Percentiles rank a stretch among this genome's conserved stretches.
These are phyloP conservation scores for Parasitella parasitica DNA, from an alignment of 371 early-diverging fungal species.

Conservation along the genomic window DNA sequence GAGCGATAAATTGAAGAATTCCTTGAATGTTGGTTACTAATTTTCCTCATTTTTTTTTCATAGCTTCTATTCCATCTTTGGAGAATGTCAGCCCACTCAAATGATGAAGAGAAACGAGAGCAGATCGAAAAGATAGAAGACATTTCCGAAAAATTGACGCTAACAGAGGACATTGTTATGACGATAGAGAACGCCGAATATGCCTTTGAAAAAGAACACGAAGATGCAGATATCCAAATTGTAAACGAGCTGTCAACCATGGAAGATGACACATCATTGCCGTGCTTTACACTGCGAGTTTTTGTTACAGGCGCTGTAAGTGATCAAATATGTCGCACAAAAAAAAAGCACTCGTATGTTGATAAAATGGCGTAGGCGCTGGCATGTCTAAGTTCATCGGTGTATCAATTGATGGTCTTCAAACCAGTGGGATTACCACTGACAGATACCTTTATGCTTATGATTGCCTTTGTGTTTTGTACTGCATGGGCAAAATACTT, in stretches of 20 bases:
- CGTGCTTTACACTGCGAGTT: slow-evolving; percentile 31
- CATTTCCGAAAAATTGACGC: background rate
- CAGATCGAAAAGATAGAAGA: background rate
- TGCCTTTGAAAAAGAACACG: slow-evolving; percentile 15
- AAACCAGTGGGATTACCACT: slow-evolving; percentile 42
- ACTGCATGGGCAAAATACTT: slow-evolving; percentile 32
- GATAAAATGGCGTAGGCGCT: slow-evolving; percentile 22
- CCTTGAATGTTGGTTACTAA: too few relatives aligned
- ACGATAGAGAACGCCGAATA: background rate
- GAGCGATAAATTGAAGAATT: too few relatives aligned
- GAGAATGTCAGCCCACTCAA: background rate
- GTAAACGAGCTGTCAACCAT: slow-evolving; percentile 38
- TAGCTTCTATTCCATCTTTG: too few relatives aligned
- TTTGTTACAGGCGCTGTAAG: slow-evolving; percentile 35
- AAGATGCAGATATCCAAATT: slow-evolving; percentile 29
- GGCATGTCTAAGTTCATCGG: slow-evolving; percentile 38
- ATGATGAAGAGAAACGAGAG: background rate
- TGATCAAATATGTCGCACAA: background rate
- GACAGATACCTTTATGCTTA: slow-evolving; percentile 44
- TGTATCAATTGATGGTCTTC: slow-evolving; percentile 42
- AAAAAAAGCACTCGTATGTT: too few relatives aligned
- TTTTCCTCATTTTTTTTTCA: background rate
- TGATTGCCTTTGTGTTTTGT: slow-evolving; percentile 41
- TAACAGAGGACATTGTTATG: background rate
- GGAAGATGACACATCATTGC: slow-evolving; percentile 35